phyloP scores from a whole-genome alignment of 352 stramenopile genomes.

The Globisporangium yorkense region DNA sequence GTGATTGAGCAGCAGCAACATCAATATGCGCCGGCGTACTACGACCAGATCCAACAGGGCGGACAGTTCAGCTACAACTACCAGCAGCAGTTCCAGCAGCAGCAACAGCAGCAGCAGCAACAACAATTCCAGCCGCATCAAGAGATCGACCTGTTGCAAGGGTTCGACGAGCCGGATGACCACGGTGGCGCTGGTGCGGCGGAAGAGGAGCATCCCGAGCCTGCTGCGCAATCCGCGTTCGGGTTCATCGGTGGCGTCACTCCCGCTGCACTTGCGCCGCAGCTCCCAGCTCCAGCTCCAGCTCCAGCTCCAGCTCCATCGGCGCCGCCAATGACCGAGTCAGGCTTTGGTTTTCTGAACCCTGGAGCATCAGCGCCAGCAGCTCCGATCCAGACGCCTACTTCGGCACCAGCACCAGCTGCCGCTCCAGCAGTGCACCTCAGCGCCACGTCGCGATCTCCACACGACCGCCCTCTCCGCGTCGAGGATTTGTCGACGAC shows the following conservation, averaged over 20 bases:
- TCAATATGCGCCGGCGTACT: conserved; percentile 2
- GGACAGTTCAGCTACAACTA: conserved; percentile 6
- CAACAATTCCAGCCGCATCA: conserved; percentile 1
- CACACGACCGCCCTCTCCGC: conserved; percentile 10
- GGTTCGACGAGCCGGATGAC: conserved; percentile 8
- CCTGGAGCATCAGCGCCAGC: conserved; percentile 2
- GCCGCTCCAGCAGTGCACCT: conserved; percentile 3
- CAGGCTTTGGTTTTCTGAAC: conserved; percentile 36
- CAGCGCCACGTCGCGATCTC: conserved; percentile 9
- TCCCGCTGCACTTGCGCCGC: conserved; percentile 2
- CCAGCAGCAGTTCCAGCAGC: neutral
- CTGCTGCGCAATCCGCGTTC: conserved; percentile 23
- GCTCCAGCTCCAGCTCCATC: conserved; percentile 7
- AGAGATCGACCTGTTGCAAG: conserved; percentile 14
- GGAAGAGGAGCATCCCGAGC: neutral
- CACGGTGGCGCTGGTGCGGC: neutral
- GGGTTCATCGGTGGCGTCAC: conserved; percentile 22
- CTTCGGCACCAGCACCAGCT: neutral
- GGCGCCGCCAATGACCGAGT: conserved; percentile 24
- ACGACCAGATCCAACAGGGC: neutral
- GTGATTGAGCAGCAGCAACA: neutral
- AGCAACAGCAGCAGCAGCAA: neutral
- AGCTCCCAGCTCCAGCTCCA: conserved; percentile 4
- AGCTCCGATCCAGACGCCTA: neutral
- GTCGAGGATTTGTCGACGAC: conserved; percentile 13